Percentiles rank a stretch among this genome's conserved stretches.
Conservation (phyloP, 2,329 filamentous ascomycete species). For the Celoporthe dispersa region DNA sequence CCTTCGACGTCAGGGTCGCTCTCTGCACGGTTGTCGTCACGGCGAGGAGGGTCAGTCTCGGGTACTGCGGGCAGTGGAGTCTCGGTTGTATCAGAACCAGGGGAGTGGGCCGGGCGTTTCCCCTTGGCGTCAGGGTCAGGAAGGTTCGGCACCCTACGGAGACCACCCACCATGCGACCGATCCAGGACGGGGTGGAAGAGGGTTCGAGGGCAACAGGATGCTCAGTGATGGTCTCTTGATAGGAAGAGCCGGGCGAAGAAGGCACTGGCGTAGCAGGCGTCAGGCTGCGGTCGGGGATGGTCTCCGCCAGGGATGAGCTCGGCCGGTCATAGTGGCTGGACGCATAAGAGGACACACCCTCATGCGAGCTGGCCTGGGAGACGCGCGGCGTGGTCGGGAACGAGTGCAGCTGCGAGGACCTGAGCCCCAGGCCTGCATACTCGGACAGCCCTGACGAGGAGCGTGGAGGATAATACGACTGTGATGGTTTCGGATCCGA, state of each 20-base stretch:
- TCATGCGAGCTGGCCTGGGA: constrained; percentile 52
- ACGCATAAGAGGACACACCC: constrained; percentile 51
- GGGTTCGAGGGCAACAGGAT: constrained; percentile 37
- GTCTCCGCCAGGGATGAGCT: constrained; percentile 50
- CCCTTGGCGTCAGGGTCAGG: constrained; percentile 50
- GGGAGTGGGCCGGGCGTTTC: constrained; percentile 41
- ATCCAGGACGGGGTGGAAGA: constrained; percentile 51
- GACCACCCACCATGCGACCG: constrained; percentile 57
- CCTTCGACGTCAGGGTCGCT: constrained; percentile 18
- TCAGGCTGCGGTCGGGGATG: constrained; percentile 49
- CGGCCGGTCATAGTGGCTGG: constrained; percentile 49
- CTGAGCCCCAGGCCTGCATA: constrained; percentile 39
- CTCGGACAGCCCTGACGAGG: constrained; percentile 31
- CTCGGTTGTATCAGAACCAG: constrained; percentile 34
- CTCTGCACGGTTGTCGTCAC: constrained; percentile 18
- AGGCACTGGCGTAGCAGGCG: constrained; percentile 39
- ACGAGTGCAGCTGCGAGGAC: constrained; percentile 50
- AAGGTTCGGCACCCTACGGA: constrained; percentile 56
- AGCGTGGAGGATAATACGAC: constrained; percentile 24
- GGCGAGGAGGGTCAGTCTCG: constrained; percentile 39
- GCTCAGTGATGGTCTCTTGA: constrained; percentile 38
- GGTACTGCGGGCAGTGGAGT: constrained; percentile 40
- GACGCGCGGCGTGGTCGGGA: constrained; percentile 42
- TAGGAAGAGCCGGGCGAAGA: constrained; percentile 41
- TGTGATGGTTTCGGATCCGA: constrained; percentile 24